phyloP scores from a whole-genome alignment of 176 grass and related monocot species.

The Carex scoparia region DNA sequence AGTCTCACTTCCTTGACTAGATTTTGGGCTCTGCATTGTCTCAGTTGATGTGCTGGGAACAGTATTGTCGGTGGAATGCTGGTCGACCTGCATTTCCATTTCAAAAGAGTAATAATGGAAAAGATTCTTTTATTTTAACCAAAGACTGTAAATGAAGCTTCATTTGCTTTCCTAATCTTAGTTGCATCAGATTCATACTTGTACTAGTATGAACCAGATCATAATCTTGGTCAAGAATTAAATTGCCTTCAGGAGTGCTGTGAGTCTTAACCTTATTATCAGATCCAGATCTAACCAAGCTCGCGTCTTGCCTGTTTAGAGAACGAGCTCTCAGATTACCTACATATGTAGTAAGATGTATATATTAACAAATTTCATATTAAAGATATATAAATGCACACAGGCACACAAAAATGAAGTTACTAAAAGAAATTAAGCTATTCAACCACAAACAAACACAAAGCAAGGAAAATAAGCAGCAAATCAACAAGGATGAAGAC shows the following conservation, averaged over 20 bases:
- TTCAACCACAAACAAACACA: background rate
- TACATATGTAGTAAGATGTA: background rate
- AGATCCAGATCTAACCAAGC: conserved; percentile 13
- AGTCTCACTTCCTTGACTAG: conserved; percentile 32
- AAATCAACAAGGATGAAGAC: background rate
- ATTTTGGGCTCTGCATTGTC: conserved; percentile 37
- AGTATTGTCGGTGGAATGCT: conserved; percentile 21
- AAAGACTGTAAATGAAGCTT: background rate
- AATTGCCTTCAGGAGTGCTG: background rate
- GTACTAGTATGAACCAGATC: background rate
- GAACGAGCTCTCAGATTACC: conserved; percentile 19
- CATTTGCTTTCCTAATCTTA: background rate
- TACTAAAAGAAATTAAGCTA: background rate
- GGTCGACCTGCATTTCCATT: background rate
- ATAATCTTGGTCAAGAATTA: background rate
- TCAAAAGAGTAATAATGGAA: background rate
- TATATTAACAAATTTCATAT: background rate
- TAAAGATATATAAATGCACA: background rate
- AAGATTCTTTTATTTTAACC: background rate
- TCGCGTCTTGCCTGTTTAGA: conserved; percentile 13
- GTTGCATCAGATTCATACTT: conserved; percentile 4
- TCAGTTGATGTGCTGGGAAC: conserved; percentile 31
- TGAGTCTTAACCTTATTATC: conserved; percentile 11
- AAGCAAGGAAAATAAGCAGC: background rate
- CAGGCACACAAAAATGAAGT: background rate